Evolutionary conservation across 306 rosid species (phyloP).

Genomic region (Rubus parviflorus): DNA sequence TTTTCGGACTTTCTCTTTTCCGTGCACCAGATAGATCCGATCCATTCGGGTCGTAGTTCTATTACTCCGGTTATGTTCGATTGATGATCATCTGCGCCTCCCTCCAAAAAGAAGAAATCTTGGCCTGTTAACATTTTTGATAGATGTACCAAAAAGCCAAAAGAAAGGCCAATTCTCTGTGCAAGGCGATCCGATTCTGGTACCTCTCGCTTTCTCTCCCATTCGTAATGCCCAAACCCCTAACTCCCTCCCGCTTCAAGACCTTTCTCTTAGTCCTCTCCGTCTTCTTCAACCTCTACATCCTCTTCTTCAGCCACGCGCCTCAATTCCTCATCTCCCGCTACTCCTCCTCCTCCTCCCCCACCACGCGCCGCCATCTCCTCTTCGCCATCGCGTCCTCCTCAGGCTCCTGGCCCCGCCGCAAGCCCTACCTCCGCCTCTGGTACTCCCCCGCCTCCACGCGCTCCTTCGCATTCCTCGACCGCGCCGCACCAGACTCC

Average conservation of each 20-base stretch:
- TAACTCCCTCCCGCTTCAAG: constrained; percentile 34
- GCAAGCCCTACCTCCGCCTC: constrained; percentile 54
- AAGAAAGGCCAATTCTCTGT: not conserved
- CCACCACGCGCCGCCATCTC: constrained; percentile 69
- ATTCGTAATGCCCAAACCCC: constrained; percentile 14
- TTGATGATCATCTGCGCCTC: not conserved
- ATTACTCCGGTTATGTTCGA: too few species aligned
- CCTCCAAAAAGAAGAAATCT: not conserved
- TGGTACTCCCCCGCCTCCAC: constrained; percentile 62
- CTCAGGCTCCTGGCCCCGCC: constrained; percentile 57
- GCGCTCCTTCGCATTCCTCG: constrained; percentile 72
- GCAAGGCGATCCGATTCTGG: constrained; percentile 8
- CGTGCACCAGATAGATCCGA: too few species aligned
- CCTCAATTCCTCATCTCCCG: not conserved
- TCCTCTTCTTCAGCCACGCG: constrained; percentile 29
- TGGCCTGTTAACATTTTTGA: not conserved
- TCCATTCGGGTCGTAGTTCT: too few species aligned
- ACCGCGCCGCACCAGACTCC: constrained; percentile 20
- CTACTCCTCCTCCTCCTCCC: constrained; percentile 1
- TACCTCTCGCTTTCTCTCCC: constrained; percentile 18
- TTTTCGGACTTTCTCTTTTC: too few species aligned
- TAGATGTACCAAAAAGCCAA: not conserved
- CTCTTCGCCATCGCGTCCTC: constrained; percentile 76
- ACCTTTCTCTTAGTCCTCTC: constrained; percentile 49
- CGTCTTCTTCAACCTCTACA: constrained; percentile 41